phyloP scores from a whole-genome alignment of 176 grass and related monocot species.

The Poa pratensis region DNA sequence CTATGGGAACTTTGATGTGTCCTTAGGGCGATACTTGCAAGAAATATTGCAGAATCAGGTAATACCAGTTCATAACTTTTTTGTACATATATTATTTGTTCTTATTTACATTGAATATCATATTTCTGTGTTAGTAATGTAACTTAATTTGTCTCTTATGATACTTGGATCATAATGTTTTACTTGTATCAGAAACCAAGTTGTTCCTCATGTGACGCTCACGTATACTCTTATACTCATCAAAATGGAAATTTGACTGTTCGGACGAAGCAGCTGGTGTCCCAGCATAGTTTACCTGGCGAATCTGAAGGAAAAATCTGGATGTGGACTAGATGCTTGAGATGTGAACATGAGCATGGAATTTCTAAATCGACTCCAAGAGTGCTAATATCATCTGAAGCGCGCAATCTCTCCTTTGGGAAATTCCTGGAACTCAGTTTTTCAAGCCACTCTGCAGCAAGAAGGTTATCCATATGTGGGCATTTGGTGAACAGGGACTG shows the following conservation, averaged over 20 bases:
- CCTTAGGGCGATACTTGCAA: conserved; percentile 78
- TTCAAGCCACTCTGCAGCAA: conserved; percentile 85
- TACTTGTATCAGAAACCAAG: conserved; percentile 58
- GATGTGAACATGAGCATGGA: conserved; percentile 74
- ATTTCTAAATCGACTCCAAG: conserved; percentile 69
- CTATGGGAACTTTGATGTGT: conserved; percentile 80
- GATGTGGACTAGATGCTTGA: conserved; percentile 98
- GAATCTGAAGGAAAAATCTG: conserved; percentile 92
- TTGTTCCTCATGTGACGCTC: conserved; percentile 76
- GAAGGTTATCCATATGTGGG: conserved; percentile 90
- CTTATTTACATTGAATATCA: conserved; percentile 29
- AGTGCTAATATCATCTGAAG: conserved; percentile 83
- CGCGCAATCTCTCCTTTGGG: conserved; percentile 88
- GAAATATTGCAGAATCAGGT: conserved; percentile 77
- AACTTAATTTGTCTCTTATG: conserved; percentile 34
- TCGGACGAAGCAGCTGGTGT: conserved; percentile 56
- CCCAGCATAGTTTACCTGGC: conserved; percentile 60
- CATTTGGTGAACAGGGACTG: conserved; percentile 95
- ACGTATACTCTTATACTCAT: conserved; percentile 84
- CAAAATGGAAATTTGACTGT: conserved; percentile 91
- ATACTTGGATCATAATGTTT: conserved; percentile 30
- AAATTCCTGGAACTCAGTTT: conserved; percentile 99
- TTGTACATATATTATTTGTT: neutral
- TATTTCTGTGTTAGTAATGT: conserved; percentile 25
- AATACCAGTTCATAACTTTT: conserved; percentile 26